Evolutionary conservation across 192 early-diverging fungal genomes (phyloP).

Genomic region (Rhizoclosmatium sp.): DNA sequence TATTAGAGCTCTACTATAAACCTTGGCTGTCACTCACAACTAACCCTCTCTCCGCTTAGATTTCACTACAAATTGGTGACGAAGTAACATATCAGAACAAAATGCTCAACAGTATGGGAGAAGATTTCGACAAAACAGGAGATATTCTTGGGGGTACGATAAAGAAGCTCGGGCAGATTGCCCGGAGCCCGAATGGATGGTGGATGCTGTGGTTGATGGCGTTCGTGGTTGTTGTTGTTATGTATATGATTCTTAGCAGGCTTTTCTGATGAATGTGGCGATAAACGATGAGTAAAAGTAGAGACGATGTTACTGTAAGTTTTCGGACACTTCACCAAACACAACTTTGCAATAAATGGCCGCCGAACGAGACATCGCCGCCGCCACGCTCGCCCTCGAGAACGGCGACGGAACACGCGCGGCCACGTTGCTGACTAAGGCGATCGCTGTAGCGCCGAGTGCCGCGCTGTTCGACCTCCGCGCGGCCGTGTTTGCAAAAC

Average conservation of each 20-base stretch:
- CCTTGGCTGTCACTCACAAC: too few species aligned
- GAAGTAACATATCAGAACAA: slow-evolving; percentile 47
- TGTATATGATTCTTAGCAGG: slow-evolving; percentile 45
- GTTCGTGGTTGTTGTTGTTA: slow-evolving; percentile 47
- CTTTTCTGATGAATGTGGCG: background rate
- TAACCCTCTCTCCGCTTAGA: slow-evolving; percentile 15
- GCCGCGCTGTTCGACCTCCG: slow-evolving; percentile 26
- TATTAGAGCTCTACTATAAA: too few species aligned
- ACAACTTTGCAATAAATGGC: background rate
- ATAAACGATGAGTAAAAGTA: background rate
- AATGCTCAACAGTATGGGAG: slow-evolving; percentile 40
- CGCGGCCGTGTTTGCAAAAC: slow-evolving; percentile 6
- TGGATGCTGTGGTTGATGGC: slow-evolving; percentile 55
- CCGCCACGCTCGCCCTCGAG: slow-evolving; percentile 7
- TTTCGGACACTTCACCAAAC: too few species aligned
- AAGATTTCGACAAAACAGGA: slow-evolving; percentile 50
- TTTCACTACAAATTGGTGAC: slow-evolving; percentile 50
- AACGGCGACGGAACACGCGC: slow-evolving; percentile 14
- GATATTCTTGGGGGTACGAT: slow-evolving; percentile 42
- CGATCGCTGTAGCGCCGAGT: background rate
- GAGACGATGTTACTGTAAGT: too few species aligned
- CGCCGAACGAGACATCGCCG: slow-evolving; percentile 20
- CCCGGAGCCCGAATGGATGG: slow-evolving; percentile 46
- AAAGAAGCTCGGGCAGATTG: slow-evolving; percentile 41
- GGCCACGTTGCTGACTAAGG: slow-evolving; percentile 11